Evolutionary conservation across 2,329 filamentous ascomycete genomes (phyloP), one percentile per base, ranked within the genome.

Genomic region (Emergomyces orientalis): DNA sequence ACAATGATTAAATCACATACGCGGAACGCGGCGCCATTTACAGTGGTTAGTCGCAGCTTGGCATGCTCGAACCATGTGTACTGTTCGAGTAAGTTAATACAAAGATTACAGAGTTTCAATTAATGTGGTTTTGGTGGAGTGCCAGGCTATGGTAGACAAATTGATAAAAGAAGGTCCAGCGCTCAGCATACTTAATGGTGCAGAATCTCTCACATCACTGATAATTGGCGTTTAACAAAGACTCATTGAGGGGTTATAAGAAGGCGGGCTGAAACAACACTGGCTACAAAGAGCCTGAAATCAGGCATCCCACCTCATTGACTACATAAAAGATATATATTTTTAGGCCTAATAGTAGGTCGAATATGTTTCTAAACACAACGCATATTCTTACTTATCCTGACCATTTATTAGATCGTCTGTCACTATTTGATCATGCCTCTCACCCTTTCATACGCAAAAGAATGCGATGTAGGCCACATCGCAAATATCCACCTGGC

Each of bases 401-500:
- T 4, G 25, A 51, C 9, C 25, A 51, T 13, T 51, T 27, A 27
- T 51, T 27, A 51, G 25, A 27, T 30, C 14, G 9, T 17, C 13
- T 27, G 41, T 7, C 17, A 7, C 17, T 45, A 51, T 55, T 11
- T 32, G 30, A 14, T 32, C 27, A 64, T 66, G 64, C 3, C 47
- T 22, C 61, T 65, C 43, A 59, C 37, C 8, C 57, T 67, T 32
- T 39, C 27, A 13, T 5, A 56, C n/a, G 67, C 67, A 22, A 41
- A 59, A 9, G 62, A 64, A 56, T 60, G 63, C 17, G 68, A 70
- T 51, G 67, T 66, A 8, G 25, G 59, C 43, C 61, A 64, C 63
- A 70, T 71, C 49, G 68, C 68, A 19, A 66, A 69, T 51, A 68
- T 70, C 59, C 69, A 71, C 62, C 65, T 71, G 61, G 65, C 66